Base-by-base conservation (phyloP, 257 asterid genomes). In the Solanum rostratum region DNA sequence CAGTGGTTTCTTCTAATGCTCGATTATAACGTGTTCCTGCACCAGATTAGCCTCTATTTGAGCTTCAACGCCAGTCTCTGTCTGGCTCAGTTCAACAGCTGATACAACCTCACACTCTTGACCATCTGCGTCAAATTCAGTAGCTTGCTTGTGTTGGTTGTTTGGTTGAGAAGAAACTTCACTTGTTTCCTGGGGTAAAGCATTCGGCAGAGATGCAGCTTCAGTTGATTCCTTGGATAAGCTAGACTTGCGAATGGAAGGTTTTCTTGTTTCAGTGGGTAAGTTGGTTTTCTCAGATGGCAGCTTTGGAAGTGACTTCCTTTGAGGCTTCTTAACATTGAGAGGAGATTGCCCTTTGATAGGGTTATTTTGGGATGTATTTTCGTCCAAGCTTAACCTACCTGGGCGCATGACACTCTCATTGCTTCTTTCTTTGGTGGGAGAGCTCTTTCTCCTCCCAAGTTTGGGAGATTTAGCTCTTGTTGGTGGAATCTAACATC, bases 291-390 rank as follows among this genome's bases (percentile, higher is more conserved):
- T 90, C 87, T 96, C 97, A 18, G 97, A 94, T 5, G 97, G 97
- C 80, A 96, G 89, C 87, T 89, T 96, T 55, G 99, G 96, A 71
- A 96, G 97, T 79, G 99, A 96, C 88, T 92, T 93, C 85, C 97
- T 86, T 16, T 55, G 81, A 33, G 96, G 98, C 88, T 91, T 96
- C 93, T 90, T 94, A 41, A 87, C 89, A 55, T 81, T 88, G 82
- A 81, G 90, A 30, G 87, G 76, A 7, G 79, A 66, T 19, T 92
- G 89, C 86, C 88, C 87, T 89, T 89, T 93, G 80, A 86, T 85
- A 6, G 87, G 83, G 83, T 82, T 85, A 76, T 39, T 85, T 68
- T 89, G 93, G 7, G 92, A 81, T 43, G 86, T 87, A 83, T 91
- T 94, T 86, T 90, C 97, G 8, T 91, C 95, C 87, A 93, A 85